A percentile compares a stretch with the other conserved stretches of the same genome.
These are phyloP conservation scores for Salvia hispanica DNA, from an alignment of 257 asterid species.

Conservation along the genomic window DNA sequence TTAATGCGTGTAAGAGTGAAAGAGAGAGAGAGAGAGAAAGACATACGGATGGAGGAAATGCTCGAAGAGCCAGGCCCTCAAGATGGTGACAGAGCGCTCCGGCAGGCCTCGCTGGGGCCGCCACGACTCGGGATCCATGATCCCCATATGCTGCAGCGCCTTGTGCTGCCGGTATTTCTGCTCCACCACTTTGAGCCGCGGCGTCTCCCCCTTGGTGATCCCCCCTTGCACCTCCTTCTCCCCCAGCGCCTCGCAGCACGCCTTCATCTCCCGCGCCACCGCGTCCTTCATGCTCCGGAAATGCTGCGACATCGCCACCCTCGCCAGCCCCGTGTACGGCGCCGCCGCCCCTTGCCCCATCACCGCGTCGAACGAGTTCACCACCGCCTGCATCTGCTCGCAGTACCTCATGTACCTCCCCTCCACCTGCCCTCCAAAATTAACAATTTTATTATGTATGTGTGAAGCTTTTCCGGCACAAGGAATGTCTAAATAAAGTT, in stretches of 20 bases:
- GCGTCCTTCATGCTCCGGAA: conserved; percentile 79
- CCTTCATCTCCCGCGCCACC: conserved; percentile 52
- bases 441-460: neutral
- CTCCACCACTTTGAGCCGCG: conserved; percentile 62
- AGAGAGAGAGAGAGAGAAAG: conserved; percentile 30
- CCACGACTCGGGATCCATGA: conserved; percentile 74
- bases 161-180: conserved; percentile 66
- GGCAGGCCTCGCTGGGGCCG: conserved; percentile 89
- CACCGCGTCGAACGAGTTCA: conserved; percentile 58
- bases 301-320: conserved; percentile 81
- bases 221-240: conserved; percentile 50
- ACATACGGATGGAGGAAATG: conserved; percentile 92
- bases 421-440: conserved; percentile 51
- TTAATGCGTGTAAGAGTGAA: neutral
- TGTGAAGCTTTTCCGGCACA: conserved; percentile 58
- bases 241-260: conserved; percentile 60
- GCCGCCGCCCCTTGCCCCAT: conserved; percentile 66
- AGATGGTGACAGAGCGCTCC: conserved; percentile 60
- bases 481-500: conserved; percentile 50
- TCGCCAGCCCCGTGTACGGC: conserved; percentile 66
- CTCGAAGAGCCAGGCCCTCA: conserved; percentile 86
- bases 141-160: conserved; percentile 60
- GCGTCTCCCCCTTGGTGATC: conserved; percentile 81
- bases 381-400: conserved; percentile 74
- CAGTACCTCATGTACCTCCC: conserved; percentile 63